Percentiles rank a stretch among this genome's conserved stretches.
Evolutionary conservation across 192 early-diverging fungal genomes (phyloP).

Genomic region (Coemansia sp.): DNA sequence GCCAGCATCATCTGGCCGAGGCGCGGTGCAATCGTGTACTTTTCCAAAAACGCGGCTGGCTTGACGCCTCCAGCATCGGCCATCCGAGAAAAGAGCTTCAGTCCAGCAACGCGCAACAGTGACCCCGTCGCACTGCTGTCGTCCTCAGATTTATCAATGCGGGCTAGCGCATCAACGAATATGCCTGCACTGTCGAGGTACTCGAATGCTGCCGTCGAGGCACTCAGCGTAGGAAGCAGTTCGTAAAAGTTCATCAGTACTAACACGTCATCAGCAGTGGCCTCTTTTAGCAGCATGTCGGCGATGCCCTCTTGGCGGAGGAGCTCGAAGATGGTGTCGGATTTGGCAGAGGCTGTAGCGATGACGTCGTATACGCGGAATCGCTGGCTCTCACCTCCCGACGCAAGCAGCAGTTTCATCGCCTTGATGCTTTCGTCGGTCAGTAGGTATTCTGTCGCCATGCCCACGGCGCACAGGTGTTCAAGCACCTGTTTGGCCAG

Average conservation of each 20-base stretch:
- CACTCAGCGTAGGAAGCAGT: slow-evolving; percentile 27
- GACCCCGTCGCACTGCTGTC: slow-evolving; percentile 22
- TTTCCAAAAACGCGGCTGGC: slow-evolving; percentile 22
- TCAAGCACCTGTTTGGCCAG: slow-evolving; percentile 32
- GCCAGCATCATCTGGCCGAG: slow-evolving; percentile 22
- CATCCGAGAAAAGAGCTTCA: slow-evolving; percentile 49
- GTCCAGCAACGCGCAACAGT: slow-evolving; percentile 21
- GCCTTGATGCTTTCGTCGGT: slow-evolving; percentile 18
- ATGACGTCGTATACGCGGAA: slow-evolving; percentile 53
- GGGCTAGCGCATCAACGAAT: slow-evolving; percentile 19
- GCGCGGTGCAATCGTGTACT: slow-evolving; percentile 26
- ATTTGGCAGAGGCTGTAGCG: slow-evolving; percentile 9
- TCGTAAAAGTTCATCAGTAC: slow-evolving; percentile 46
- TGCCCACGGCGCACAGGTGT: slow-evolving; percentile 23
- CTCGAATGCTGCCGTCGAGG: slow-evolving; percentile 15
- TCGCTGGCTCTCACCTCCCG: slow-evolving; percentile 32
- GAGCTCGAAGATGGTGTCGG: slow-evolving; percentile 29
- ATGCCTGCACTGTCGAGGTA: slow-evolving; percentile 29
- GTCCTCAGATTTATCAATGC: slow-evolving; percentile 9
- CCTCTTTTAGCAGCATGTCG: slow-evolving; percentile 31
- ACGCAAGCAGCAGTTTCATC: slow-evolving; percentile 17
- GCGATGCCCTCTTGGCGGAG: slow-evolving; percentile 37
- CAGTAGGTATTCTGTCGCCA: slow-evolving; percentile 36
- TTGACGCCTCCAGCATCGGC: slow-evolving; percentile 25
- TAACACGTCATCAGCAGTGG: slow-evolving; percentile 26